A percentile compares a stretch with the other conserved stretches of the same genome.
Conservation (phyloP, 139 green algal genomes). For the Trebouxia sp. region DNA sequence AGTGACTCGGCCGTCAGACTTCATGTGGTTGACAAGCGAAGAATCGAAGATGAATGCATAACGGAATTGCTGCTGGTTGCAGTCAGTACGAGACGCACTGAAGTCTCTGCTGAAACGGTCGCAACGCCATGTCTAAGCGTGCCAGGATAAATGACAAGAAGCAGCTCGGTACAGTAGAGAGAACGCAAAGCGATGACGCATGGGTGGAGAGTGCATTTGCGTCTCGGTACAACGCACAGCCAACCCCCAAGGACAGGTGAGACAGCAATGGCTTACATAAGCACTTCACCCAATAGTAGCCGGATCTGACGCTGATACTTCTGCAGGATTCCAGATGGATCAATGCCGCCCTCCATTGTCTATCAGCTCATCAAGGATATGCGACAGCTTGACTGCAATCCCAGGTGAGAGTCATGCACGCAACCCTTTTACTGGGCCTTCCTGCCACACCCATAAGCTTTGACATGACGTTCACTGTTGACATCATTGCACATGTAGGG, state of each 20-base stretch:
- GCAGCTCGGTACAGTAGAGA: background rate
- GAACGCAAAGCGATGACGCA: background rate
- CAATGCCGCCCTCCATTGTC: slow-evolving; percentile 24
- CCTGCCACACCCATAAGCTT: no score
- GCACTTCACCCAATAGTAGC: background rate
- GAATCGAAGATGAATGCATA: no score
- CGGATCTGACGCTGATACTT: background rate
- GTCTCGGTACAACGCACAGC: slow-evolving; percentile 19
- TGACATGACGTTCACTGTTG: no score
- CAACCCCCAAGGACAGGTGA: slow-evolving; percentile 29
- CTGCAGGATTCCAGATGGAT: slow-evolving; percentile 29
- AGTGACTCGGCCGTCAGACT: no score
- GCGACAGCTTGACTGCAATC: slow-evolving; percentile 31
- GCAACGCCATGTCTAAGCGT: background rate
- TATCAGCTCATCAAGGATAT: slow-evolving; percentile 38
- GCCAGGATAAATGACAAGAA: background rate
- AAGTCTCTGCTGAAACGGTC: no score
- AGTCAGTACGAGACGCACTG: no score
- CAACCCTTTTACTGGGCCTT: no score
- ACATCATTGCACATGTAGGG: no score
- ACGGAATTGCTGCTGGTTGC: no score
- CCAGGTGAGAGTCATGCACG: background rate
- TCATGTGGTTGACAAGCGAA: no score
- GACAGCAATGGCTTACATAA: background rate
- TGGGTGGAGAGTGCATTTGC: slow-evolving; percentile 30